Evolutionary conservation across 176 grass and related monocot genomes (phyloP).

Genomic region (Urochloa ruziziensis): DNA sequence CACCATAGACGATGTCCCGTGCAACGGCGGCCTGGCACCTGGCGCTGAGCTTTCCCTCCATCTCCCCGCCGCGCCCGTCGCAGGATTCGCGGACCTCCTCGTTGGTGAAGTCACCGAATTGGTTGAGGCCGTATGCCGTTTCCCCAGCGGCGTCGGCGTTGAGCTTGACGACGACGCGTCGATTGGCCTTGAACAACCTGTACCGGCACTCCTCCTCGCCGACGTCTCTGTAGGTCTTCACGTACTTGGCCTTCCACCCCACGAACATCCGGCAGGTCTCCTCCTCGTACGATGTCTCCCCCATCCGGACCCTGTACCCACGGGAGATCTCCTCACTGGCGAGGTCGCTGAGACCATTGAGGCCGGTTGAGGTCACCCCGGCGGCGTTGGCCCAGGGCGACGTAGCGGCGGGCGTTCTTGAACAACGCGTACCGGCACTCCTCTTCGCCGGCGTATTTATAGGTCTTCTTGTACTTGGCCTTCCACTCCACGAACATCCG

Average conservation of each 20-base stretch:
- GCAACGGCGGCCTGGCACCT: background rate
- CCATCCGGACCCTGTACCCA: background rate
- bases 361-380: background rate
- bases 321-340: background rate
- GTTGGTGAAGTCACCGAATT: conserved; percentile 11
- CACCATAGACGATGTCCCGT: too few species aligned
- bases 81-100: background rate
- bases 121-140: conserved; percentile 3
- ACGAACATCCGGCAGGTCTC: conserved; percentile 20
- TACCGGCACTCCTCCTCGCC: conserved; percentile 25
- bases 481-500: background rate
- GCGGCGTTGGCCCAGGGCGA: background rate
- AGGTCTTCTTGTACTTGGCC: too few species aligned
- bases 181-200: background rate
- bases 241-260: conserved; percentile 21
- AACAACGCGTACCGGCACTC: conserved; percentile 22
- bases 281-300: background rate
- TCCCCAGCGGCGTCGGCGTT: background rate
- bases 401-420: background rate
- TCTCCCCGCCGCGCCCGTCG: background rate
- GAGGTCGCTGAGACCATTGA: background rate
- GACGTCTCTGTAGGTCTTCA: conserved; percentile 4
- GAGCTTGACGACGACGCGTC: background rate
- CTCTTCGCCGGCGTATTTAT: conserved; percentile 15
- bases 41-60: background rate